Conservation (phyloP, 1,139 yeast species). For the Pichiaceae sp. region DNA sequence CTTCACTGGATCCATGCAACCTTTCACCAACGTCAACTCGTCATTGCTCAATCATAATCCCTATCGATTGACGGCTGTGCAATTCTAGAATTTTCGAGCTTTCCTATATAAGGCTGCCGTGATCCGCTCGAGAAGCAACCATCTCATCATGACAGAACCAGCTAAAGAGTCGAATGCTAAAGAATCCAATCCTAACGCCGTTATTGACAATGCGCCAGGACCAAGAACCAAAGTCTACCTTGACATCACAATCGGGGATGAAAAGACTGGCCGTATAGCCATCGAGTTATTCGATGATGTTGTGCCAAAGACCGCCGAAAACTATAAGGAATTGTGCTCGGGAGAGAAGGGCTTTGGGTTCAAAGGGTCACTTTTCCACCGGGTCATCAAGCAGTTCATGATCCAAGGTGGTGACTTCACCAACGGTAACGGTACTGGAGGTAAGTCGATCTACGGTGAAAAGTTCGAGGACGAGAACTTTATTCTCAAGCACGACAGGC, state of each 20-base stretch:
- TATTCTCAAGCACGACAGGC: conserved; percentile 64
- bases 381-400: conserved; percentile 90
- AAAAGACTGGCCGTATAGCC: conserved; percentile 61
- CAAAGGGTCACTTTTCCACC: conserved; percentile 80
- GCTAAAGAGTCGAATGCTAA: background rate
- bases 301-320: conserved; percentile 90
- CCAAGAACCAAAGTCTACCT: conserved; percentile 54
- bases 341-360: conserved; percentile 81
- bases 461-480: conserved; percentile 93
- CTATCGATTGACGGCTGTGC: background rate
- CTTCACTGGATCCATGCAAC: too few relatives aligned
- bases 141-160: background rate
- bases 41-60: background rate
- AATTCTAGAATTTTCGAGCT: background rate
- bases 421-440: conserved; percentile 83
- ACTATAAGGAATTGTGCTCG: conserved; percentile 83
- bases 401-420: conserved; percentile 97
- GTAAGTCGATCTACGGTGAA: conserved; percentile 91
- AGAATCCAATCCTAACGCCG: background rate
- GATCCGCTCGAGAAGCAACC: background rate
- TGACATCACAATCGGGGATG: conserved; percentile 64
- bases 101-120: background rate
- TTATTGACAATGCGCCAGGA: conserved; percentile 1
- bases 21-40: background rate
- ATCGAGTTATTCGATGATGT: conserved; percentile 71